These are phyloP conservation scores for Gynandropsis gynandra DNA, from an alignment of 345 rosid species.

Conservation along the genomic window DNA sequence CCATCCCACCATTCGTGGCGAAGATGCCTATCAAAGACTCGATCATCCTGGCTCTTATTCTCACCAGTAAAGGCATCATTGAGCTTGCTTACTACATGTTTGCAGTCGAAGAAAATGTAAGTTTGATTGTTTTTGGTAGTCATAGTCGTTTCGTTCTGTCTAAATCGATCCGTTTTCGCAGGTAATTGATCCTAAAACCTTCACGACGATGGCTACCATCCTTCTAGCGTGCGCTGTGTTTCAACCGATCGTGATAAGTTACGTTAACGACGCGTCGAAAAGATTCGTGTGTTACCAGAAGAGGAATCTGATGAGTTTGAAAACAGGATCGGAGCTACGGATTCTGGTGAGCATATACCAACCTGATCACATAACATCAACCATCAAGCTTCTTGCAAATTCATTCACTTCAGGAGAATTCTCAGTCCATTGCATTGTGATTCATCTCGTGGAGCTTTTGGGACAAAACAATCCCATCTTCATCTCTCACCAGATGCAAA, in stretches of 20 bases:
- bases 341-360: conserved; percentile 43
- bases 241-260: conserved; percentile 23
- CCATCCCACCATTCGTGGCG: conserved; percentile 27
- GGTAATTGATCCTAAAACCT: conserved; percentile 17
- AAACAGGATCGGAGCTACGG: conserved; percentile 28
- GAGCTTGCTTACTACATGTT: conserved; percentile 27
- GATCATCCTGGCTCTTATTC: conserved; percentile 36
- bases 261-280: conserved; percentile 36
- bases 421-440: conserved; percentile 18
- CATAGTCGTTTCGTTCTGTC: no score
- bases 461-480: conserved; percentile 25
- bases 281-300: conserved; percentile 41
- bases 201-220: conserved; percentile 21
- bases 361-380: conserved; percentile 29
- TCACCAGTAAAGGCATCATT: conserved; percentile 36
- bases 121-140: neutral
- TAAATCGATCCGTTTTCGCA: conserved; percentile 5
- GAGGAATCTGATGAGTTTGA: conserved; percentile 32
- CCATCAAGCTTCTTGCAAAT: conserved; percentile 31
- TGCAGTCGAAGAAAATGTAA: conserved; percentile 22
- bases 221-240: conserved; percentile 24
- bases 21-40: conserved; percentile 39
- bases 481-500: conserved; percentile 26
- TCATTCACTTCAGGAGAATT: conserved; percentile 20
- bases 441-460: conserved; percentile 28